Evolutionary conservation across 2,329 filamentous ascomycete species (phyloP).

Genomic region (Xylogone sp.): DNA sequence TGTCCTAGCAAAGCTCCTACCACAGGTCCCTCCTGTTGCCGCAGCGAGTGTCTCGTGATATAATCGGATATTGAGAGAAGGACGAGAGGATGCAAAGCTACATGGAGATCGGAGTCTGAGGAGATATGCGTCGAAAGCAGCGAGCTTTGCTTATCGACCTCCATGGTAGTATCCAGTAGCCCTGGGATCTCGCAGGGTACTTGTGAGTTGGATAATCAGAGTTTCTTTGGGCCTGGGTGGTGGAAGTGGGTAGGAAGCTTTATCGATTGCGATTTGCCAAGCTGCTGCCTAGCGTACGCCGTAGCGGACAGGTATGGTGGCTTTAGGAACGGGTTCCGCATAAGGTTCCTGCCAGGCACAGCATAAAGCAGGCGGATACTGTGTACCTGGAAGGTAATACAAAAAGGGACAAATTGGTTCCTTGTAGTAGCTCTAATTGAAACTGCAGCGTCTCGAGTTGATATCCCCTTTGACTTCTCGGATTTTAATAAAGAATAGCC

Average conservation of each 20-base stretch:
- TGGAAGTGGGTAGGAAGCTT: background rate
- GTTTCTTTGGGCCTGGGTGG: background rate
- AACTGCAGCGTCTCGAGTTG: no score
- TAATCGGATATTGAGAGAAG: conserved; percentile 96
- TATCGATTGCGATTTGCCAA: background rate
- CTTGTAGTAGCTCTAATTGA: no score
- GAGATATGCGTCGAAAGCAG: conserved; percentile 64
- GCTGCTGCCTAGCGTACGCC: background rate
- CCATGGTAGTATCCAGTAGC: conserved; percentile 39
- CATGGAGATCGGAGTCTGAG: conserved; percentile 63
- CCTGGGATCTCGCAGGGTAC: conserved; percentile 1
- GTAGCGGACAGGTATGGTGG: background rate
- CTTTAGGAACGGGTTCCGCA: background rate
- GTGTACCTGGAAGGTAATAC: no score
- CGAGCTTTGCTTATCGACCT: conserved; percentile 42
- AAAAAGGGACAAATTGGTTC: no score
- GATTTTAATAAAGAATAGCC: no score
- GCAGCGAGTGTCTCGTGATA: conserved; percentile 83
- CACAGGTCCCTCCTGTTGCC: conserved; percentile 70
- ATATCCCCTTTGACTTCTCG: no score
- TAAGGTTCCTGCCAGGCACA: background rate
- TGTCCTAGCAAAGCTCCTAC: conserved; percentile 87
- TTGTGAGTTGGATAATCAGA: conserved; percentile 1
- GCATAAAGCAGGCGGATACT: background rate
- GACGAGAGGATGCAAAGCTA: conserved; percentile 87